Base-by-base conservation (phyloP, 805 yeast genomes). In the Trichomonascus vanleenenianus region DNA sequence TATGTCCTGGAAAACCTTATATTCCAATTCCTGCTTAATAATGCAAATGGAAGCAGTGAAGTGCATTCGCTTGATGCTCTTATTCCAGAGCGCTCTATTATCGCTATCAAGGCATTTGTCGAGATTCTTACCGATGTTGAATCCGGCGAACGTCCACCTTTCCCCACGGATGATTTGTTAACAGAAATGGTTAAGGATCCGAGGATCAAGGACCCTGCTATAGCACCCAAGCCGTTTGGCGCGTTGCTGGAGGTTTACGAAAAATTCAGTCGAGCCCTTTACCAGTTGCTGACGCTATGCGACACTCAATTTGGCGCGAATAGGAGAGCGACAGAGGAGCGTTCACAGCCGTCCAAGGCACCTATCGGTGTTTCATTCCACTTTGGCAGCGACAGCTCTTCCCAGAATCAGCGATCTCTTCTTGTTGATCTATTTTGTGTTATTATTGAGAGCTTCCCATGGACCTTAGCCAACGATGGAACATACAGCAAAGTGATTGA, bases 1-100 rank as follows among this genome's bases (percentile, higher is more conserved):
- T 83, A 83, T 56, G 76, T 85, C 0, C 65, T 91, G 52, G 97
- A 89, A 54, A 84, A 83, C 54, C 78, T 85, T 3, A 64, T 93
- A 10, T 65, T 83, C 35, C 91, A 88, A 10, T 62, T 91, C 40
- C 67, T 91, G 48, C 45, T 46, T 40, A 50, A 43, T 12, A 46
- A 42, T 15, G 30, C 44, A 55, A 78, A 74, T 56, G 82, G 83
- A 0, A 52, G 47, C 8, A 49, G 66, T 1, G 65, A 68, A 4
- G 51, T 65, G 3, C 45, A 63, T 1, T 20, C 45, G n/a, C 57
- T 83, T 35, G 97, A 91, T 42, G 73, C 70, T 38, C 56, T 82
- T 1, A 70, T 75, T 1, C 82, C 85, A 18, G 97, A 89, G 57
- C 78, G 80, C 48, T 63, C 86, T 46, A 73, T 82, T 0, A 62